Percentiles rank a stretch among this genome's conserved stretches.
Conservation (phyloP, 805 yeast species). For the Saccharomycopsis fermentans region DNA sequence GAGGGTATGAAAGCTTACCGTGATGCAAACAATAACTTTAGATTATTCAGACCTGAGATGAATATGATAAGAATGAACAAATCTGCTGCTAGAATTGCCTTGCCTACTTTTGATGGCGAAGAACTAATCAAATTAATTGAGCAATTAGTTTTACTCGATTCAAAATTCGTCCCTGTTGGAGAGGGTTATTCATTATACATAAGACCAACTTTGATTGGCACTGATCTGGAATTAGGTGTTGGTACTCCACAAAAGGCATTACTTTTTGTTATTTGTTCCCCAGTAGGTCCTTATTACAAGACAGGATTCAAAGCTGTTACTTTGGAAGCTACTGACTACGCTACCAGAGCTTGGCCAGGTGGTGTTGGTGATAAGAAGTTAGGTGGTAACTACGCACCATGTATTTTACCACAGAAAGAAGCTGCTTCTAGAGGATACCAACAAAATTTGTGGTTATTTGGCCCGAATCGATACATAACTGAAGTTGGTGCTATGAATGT, state of each 20-base stretch:
- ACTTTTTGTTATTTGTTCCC: conserved; percentile 80
- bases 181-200: conserved; percentile 86
- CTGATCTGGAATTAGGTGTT: conserved; percentile 82
- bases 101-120: conserved; percentile 77
- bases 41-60: conserved; percentile 85
- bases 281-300: conserved; percentile 93
- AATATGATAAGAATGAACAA: conserved; percentile 87
- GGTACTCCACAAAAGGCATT: conserved; percentile 72
- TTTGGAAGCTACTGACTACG: conserved; percentile 90
- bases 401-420: conserved; percentile 80
- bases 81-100: conserved; percentile 80
- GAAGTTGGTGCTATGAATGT: conserved; percentile 98
- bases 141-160: conserved; percentile 60
- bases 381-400: conserved; percentile 97
- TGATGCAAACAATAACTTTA: conserved; percentile 49
- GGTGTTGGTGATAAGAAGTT: conserved; percentile 94
- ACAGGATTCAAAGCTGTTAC: conserved; percentile 94
- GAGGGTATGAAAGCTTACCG: conserved; percentile 94
- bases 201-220: conserved; percentile 94
- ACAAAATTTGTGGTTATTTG: conserved; percentile 95
- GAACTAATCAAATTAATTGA: conserved; percentile 69
- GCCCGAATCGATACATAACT: conserved; percentile 76
- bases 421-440: conserved; percentile 90
- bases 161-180: conserved; percentile 71
- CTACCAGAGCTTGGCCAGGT: conserved; percentile 99